Evolutionary conservation across 2,329 filamentous ascomycete species (phyloP).

Genomic region (Ophiocordyceps robertsii): DNA sequence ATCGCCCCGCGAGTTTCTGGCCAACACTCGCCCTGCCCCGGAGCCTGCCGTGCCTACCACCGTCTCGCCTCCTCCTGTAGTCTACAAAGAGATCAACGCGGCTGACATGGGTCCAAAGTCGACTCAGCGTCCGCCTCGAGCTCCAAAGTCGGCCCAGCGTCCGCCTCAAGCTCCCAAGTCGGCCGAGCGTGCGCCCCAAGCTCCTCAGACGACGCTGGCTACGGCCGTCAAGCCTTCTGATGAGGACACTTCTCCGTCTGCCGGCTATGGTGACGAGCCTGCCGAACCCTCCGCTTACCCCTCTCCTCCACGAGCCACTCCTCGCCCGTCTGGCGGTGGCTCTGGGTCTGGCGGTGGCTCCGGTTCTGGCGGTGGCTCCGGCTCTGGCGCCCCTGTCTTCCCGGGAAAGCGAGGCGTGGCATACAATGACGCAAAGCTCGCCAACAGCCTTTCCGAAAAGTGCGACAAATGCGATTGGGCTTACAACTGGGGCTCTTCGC

Average conservation of each 20-base stretch:
- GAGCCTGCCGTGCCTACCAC: neutral
- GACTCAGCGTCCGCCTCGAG: too few relatives aligned
- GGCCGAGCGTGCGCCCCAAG: neutral
- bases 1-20: neutral
- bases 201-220: constrained; percentile 9
- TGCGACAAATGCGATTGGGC: constrained; percentile 39
- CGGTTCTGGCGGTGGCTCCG: neutral
- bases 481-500: constrained; percentile 53
- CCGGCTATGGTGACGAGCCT: too few relatives aligned
- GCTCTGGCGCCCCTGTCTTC: constrained; percentile 4
- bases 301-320: neutral
- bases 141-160: neutral
- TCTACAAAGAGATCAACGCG: neutral
- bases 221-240: constrained; percentile 11
- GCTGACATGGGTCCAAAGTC: neutral
- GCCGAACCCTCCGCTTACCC: neutral
- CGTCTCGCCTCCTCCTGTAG: neutral
- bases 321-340: neutral
- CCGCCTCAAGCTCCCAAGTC: neutral
- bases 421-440: constrained; percentile 47
- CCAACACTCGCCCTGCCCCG: neutral
- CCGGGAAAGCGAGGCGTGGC: constrained; percentile 50
- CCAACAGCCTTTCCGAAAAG: constrained; percentile 30
- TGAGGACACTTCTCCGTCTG: neutral
- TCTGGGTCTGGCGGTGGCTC: too few relatives aligned